Evolutionary conservation across 148 eudicot genomes (phyloP).

Genomic region (Cornus controversa): DNA sequence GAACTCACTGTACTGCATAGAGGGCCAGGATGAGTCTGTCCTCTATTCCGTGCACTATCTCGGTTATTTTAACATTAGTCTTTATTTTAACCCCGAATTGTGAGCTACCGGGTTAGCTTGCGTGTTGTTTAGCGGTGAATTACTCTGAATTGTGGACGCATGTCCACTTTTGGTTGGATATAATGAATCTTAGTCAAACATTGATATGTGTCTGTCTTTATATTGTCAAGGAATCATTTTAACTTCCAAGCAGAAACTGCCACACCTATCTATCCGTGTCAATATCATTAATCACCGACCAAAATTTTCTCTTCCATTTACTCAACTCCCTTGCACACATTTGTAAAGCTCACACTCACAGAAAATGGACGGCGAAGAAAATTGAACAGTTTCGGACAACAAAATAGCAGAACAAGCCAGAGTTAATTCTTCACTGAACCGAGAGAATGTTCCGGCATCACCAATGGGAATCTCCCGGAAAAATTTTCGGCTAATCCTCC

Average conservation of each 20-base stretch:
- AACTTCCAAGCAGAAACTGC: not conserved
- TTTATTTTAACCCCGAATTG: no score
- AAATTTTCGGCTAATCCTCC: conserved; percentile 8
- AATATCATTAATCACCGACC: not conserved
- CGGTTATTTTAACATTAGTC: no score
- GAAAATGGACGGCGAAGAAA: conserved; percentile 8
- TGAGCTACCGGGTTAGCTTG: no score
- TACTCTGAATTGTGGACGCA: no score
- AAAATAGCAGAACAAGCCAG: not conserved
- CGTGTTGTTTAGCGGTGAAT: no score
- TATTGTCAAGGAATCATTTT: not conserved
- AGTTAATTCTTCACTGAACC: not conserved
- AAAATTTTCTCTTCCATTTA: not conserved
- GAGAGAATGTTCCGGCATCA: not conserved
- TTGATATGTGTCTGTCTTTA: not conserved
- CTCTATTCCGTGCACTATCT: no score
- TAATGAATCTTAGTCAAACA: not conserved
- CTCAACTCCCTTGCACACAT: no score
- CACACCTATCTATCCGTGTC: conserved; percentile 24
- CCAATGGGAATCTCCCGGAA: no score
- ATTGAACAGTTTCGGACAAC: not conserved
- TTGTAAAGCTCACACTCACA: not conserved
- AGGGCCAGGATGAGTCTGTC: no score
- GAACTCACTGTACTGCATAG: no score
- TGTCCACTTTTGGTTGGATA: not conserved